These are phyloP conservation scores for Lophiotrema nucula DNA, from an alignment of 495 filamentous ascomycete species.

Conservation along the genomic window DNA sequence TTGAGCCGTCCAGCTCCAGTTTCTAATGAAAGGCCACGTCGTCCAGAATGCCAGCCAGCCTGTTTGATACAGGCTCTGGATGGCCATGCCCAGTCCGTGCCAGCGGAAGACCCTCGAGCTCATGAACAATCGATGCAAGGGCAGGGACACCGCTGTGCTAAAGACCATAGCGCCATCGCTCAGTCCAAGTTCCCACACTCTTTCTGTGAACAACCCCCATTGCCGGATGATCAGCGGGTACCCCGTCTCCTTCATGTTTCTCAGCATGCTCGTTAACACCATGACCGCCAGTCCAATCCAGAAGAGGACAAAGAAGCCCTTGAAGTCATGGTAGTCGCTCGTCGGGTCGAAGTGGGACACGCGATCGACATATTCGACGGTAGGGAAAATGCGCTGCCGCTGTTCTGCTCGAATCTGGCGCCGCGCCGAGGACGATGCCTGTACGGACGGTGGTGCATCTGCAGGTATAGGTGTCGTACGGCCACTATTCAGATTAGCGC, in stretches of 20 bases:
- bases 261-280: conserved; percentile 85
- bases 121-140: conserved; percentile 68
- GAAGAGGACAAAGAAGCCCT: conserved; percentile 95
- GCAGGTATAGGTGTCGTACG: conserved; percentile 83
- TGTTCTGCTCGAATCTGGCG: conserved; percentile 81
- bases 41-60: conserved; percentile 83
- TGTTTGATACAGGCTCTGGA: conserved; percentile 80
- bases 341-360: conserved; percentile 94
- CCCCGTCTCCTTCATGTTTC: conserved; percentile 93
- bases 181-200: conserved; percentile 80
- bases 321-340: conserved; percentile 90
- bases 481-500: conserved; percentile 56
- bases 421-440: conserved; percentile 78
- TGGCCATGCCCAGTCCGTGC: conserved; percentile 68
- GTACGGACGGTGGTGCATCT: conserved; percentile 86
- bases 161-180: conserved; percentile 82
- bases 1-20: conserved; percentile 93
- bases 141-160: conserved; percentile 68
- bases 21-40: conserved; percentile 78
- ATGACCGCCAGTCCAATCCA: conserved; percentile 97
- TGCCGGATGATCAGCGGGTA: conserved; percentile 78
- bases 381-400: conserved; percentile 87
- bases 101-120: conserved; percentile 63
- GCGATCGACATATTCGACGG: conserved; percentile 85
- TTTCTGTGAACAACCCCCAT: conserved; percentile 81